These are phyloP conservation scores for Suillus sp. DNA, from an alignment of 768 basidiomycete species.

Conservation along the genomic window DNA sequence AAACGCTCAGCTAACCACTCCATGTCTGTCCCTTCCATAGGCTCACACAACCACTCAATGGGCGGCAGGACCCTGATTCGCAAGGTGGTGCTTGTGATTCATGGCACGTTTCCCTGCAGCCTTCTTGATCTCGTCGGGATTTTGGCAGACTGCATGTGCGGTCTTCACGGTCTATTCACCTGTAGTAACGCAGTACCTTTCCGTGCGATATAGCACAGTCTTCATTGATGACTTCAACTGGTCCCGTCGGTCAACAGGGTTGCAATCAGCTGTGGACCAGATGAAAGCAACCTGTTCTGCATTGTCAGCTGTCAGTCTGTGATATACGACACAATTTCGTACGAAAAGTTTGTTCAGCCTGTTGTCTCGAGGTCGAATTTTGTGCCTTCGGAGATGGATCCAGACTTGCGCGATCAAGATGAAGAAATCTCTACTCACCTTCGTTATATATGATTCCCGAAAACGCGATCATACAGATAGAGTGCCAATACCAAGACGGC, in stretches of 20 bases:
- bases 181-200: conserved; percentile 57
- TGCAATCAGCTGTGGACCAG: not conserved
- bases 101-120: conserved; percentile 65
- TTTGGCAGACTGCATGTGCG: conserved; percentile 85
- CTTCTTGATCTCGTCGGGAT: conserved; percentile 88
- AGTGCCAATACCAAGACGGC: not conserved
- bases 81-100: conserved; percentile 90
- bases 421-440: not conserved
- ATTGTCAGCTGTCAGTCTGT: not conserved
- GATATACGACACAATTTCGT: not conserved
- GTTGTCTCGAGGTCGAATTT: not conserved
- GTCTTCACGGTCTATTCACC: conserved; percentile 71
- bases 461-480: not conserved
- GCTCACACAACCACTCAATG: conserved; percentile 91
- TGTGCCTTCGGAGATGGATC: not conserved
- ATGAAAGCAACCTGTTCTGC: not conserved
- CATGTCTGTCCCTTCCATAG: conserved; percentile 93
- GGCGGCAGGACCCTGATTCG: conserved; percentile 92
- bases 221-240: not conserved
- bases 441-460: not conserved
- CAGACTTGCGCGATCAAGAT: not conserved
- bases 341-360: not conserved
- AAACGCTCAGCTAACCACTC: conserved; percentile 92
- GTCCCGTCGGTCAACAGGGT: not conserved
- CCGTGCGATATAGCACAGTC: not conserved